Base-by-base conservation (phyloP, 2,329 filamentous ascomycete genomes). In the Alternaria triticina region DNA sequence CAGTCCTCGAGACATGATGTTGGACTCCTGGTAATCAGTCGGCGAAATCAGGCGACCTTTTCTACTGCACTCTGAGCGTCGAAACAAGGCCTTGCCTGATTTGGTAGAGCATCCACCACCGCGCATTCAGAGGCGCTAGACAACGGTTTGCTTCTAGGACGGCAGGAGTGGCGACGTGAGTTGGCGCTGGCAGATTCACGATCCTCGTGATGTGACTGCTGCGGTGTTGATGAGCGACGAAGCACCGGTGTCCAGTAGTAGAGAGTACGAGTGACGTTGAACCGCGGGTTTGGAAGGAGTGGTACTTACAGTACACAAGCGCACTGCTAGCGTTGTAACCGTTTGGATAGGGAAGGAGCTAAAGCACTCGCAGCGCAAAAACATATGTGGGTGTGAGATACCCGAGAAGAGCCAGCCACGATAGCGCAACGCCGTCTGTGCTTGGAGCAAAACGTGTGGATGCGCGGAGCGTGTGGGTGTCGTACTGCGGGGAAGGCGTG, bases 191-290 rank as follows among this genome's bases (percentile, higher is more conserved):
- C 59, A 46, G 47, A 66, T 17, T 54, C 62, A 65, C 58, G 64
- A 70, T 67, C 59, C 66, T 60, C 57, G 59, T 71, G 70, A 70
- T 22, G 20, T 12, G 54, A 49, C 22, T 36, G 17, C 30, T 20
- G 25, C 60, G 62, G 66, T 64, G 68, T 67, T 70, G 65, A 68
- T 62, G 57, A 63, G 63, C 46, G 59, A 69, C 64, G 55, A 57
- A 54, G 54, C 28, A 62, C 51, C 12, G 33, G 44, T 44, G 33
- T 43, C 33, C 36, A 56, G 46, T 30, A 20, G 27, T 10, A 12
- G 46, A 40, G 45, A 7, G 44, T 45, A 52, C 57, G 20, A 52
- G 44, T 40, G 58, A 56, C 58, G 58, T 60, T 15, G 30, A 28
- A 28, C 55, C 15, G 20, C 23, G 33, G 23, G 23, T 13, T 52